Conservation (phyloP, 2,329 filamentous ascomycete species). For the Lecanoromycetidae sp. region DNA sequence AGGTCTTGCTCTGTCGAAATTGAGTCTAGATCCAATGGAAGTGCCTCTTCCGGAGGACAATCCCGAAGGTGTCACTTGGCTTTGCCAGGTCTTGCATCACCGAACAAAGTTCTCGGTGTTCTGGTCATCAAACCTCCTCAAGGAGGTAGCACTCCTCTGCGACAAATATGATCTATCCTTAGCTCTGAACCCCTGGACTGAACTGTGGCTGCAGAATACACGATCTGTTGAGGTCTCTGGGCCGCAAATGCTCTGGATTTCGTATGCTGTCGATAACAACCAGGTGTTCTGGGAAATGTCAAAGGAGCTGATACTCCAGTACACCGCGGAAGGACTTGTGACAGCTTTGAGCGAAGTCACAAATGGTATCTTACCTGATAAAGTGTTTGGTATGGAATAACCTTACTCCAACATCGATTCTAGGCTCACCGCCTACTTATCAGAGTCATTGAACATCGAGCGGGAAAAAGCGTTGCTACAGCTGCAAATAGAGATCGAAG, state of each 20-base stretch:
- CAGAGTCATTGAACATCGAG: background rate
- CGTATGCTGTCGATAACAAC: background rate
- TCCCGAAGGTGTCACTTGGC: conserved; percentile 1
- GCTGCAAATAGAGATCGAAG: too few relatives aligned
- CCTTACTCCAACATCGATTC: too few relatives aligned
- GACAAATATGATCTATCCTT: conserved; percentile 9
- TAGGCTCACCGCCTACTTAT: background rate
- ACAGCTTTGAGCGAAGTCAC: too few relatives aligned
- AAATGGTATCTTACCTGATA: background rate
- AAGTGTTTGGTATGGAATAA: background rate
- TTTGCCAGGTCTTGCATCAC: conserved; percentile 7
- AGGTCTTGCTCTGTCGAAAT: background rate
- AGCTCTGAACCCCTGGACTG: background rate
- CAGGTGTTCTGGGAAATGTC: background rate
- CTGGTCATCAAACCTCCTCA: background rate
- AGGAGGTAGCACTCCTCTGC: background rate
- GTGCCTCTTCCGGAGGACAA: conserved; percentile 12
- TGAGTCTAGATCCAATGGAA: background rate
- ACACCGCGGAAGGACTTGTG: background rate
- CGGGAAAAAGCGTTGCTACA: too few relatives aligned
- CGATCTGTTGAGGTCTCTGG: rapidly evolving
- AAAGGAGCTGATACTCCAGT: background rate
- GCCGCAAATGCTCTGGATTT: background rate
- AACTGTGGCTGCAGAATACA: background rate
- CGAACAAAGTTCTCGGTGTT: background rate